These are phyloP conservation scores for Stevia rebaudiana DNA, from an alignment of 140 eudicot species.

Conservation along the genomic window DNA sequence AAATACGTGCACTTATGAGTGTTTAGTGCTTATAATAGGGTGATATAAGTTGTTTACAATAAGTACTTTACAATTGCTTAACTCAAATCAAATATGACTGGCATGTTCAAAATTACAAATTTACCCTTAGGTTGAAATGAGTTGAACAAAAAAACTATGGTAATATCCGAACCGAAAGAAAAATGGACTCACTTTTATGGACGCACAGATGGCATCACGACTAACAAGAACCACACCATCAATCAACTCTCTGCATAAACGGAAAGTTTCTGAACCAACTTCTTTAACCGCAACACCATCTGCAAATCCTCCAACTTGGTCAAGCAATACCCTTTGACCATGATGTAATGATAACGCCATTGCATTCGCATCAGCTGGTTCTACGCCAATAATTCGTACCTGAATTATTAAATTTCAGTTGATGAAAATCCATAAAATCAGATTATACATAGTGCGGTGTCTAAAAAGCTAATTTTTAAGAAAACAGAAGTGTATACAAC, in stretches of 20 bases:
- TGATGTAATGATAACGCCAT: constrained; percentile 85
- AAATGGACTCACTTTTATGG: constrained; percentile 61
- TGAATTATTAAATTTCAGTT: constrained; percentile 17
- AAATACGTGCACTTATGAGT: neutral
- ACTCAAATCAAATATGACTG: neutral
- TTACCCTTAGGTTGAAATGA: neutral
- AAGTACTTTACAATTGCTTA: neutral
- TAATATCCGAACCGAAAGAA: constrained; percentile 9
- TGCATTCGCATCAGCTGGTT: constrained; percentile 89
- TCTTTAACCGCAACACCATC: constrained; percentile 96
- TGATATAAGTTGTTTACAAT: neutral
- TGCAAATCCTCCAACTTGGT: constrained; percentile 95
- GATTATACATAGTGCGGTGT: neutral
- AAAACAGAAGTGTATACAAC: neutral
- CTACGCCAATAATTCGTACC: constrained; percentile 83
- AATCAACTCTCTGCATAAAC: constrained; percentile 71
- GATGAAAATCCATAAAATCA: neutral
- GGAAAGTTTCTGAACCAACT: constrained; percentile 74
- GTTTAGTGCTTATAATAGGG: neutral
- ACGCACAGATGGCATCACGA: constrained; percentile 96
- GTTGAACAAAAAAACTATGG: neutral
- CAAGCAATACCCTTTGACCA: constrained; percentile 65
- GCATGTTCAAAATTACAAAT: neutral
- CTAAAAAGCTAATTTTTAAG: neutral
- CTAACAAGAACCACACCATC: constrained; percentile 95